phyloP scores from a whole-genome alignment of 2,329 filamentous ascomycete genomes.

The Arthrobotrys musiformis region DNA sequence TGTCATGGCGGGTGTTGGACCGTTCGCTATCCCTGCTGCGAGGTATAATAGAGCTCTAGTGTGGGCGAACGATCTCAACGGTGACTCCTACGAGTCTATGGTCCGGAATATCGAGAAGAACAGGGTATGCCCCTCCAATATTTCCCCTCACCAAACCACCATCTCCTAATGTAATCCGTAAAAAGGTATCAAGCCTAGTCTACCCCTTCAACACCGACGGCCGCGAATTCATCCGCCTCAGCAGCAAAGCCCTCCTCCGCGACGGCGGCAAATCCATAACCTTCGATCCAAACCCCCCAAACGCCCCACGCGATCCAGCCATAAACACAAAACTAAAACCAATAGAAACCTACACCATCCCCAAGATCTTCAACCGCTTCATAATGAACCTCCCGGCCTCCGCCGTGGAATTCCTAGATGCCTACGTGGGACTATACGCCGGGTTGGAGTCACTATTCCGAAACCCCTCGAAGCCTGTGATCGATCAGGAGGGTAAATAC shows the following conservation, averaged over 20 bases:
- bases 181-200: conserved; percentile 55
- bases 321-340: conserved; percentile 56
- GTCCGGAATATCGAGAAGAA: conserved; percentile 77
- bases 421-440: conserved; percentile 83
- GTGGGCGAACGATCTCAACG: conserved; percentile 97
- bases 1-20: conserved; percentile 96
- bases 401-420: conserved; percentile 82
- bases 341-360: conserved; percentile 58
- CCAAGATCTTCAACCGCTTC: conserved; percentile 79
- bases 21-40: conserved; percentile 90
- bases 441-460: conserved; percentile 74
- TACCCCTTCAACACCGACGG: conserved; percentile 70
- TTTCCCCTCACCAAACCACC: not conserved
- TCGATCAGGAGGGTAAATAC: conserved; percentile 65
- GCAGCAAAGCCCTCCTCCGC: conserved; percentile 69
- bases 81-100: conserved; percentile 81
- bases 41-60: conserved; percentile 86
- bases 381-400: conserved; percentile 97
- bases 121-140: conserved; percentile 71
- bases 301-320: conserved; percentile 52
- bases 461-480: conserved; percentile 61
- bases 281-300: conserved; percentile 67
- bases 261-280: conserved; percentile 64
- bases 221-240: conserved; percentile 78
- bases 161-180: not conserved